Conservation (phyloP, 495 filamentous ascomycete species). For the Neurospora sublineolata region DNA sequence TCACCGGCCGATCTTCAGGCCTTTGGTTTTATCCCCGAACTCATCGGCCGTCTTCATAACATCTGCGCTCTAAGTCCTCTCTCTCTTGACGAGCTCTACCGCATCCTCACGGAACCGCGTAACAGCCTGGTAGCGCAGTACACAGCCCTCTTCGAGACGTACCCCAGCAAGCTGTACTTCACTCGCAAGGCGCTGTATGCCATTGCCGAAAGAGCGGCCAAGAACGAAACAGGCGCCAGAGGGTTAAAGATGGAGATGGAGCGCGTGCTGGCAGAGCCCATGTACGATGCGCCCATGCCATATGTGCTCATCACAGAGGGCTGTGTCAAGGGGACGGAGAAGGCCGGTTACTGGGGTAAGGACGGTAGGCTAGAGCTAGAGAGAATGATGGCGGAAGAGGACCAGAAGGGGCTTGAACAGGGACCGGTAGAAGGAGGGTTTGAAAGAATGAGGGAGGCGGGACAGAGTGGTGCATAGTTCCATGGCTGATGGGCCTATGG, state of each 20-base stretch:
- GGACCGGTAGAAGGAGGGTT: slow-evolving; percentile 13
- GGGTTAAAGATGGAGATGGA: slow-evolving; percentile 86
- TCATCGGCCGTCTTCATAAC: slow-evolving; percentile 82
- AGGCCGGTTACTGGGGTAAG: slow-evolving; percentile 40
- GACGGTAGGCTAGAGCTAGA: slow-evolving; percentile 42
- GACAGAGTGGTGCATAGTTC: slow-evolving; percentile 31
- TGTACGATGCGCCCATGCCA: slow-evolving; percentile 71
- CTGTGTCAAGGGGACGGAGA: slow-evolving; percentile 53
- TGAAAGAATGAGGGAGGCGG: slow-evolving; percentile 31
- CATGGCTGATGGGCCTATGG: background rate
- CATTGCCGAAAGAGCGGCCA: slow-evolving; percentile 59
- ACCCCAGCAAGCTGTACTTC: slow-evolving; percentile 71
- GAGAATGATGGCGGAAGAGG: slow-evolving; percentile 43
- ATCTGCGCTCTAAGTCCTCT: slow-evolving; percentile 74
- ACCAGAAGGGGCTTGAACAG: slow-evolving; percentile 17
- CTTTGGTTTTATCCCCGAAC: slow-evolving; percentile 90
- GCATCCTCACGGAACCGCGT: slow-evolving; percentile 83
- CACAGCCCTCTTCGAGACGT: slow-evolving; percentile 70
- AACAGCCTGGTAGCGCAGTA: slow-evolving; percentile 83
- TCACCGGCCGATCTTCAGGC: slow-evolving; percentile 74
- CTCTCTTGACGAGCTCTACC: slow-evolving; percentile 62
- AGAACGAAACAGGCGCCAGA: slow-evolving; percentile 77
- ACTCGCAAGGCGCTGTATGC: slow-evolving; percentile 67
- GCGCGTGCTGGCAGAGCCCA: slow-evolving; percentile 69
- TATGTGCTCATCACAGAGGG: slow-evolving; percentile 64